These are phyloP conservation scores for Colletotrichum scovillei DNA, from an alignment of 2,329 filamentous ascomycete species.

Conservation along the genomic window DNA sequence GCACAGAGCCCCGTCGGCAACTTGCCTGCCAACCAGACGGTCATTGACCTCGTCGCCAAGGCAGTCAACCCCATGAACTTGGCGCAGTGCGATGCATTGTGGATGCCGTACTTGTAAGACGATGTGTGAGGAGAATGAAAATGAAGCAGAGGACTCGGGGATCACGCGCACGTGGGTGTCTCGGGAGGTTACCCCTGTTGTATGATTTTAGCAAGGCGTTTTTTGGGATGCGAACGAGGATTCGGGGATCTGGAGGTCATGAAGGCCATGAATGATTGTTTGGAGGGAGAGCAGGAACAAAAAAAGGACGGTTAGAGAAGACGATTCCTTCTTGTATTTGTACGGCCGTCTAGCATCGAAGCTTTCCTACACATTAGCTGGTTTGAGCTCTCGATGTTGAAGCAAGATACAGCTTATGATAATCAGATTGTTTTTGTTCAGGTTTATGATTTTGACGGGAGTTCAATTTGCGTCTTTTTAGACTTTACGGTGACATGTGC, in stretches of 20 bases:
- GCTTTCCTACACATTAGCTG: not conserved
- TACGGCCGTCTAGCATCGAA: conserved; percentile 11
- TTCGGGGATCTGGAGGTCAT: not conserved
- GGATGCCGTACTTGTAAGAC: conserved; percentile 92
- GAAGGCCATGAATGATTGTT: not conserved
- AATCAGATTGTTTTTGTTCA: conserved; percentile 14
- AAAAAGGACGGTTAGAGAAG: conserved; percentile 5
- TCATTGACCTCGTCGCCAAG: conserved; percentile 92
- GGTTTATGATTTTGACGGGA: not conserved
- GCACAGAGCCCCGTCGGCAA: conserved; percentile 83
- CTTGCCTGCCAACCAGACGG: conserved; percentile 94
- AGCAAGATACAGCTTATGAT: conserved; percentile 2
- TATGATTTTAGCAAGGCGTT: conserved; percentile 34
- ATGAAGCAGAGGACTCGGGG: not conserved
- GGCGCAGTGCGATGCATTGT: conserved; percentile 88
- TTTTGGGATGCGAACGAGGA: not conserved
- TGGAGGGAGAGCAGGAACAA: not conserved
- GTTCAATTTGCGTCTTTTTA: not conserved
- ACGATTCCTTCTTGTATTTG: conserved; percentile 25
- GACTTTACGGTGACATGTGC: not conserved
- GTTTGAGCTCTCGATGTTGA: not conserved
- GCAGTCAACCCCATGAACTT: conserved; percentile 93
- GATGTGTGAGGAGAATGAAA: not conserved
- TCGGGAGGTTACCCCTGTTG: not conserved
- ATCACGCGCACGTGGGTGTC: not conserved